Base-by-base conservation (phyloP, 257 asterid genomes). In the Ballota nigra region DNA sequence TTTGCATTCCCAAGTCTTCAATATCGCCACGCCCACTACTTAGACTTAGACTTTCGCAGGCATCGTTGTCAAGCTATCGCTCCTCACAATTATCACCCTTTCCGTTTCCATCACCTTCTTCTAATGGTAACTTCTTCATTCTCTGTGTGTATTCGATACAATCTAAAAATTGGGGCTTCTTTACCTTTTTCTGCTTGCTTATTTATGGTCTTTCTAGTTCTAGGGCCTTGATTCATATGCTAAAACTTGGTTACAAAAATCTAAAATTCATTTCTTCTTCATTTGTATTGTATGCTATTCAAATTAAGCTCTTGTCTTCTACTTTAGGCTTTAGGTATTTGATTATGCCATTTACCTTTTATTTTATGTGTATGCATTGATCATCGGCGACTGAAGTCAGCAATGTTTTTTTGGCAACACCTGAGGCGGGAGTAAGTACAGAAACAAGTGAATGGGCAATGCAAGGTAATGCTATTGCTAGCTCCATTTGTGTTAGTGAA, bases 401-500 rank as follows among this genome's bases (percentile, higher is more conserved):
- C 28, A 83, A 79, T 74, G 80, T 68, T 60, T 65, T 76, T 78
- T 79, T 78, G 58, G 94, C 98, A 34, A 81, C 96, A 18, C 86
- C 95, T 58, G 96, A 91, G 74, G 86, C 59, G 10, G 93, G 85
- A 76, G 81, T 84, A 19, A 85, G 84, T 77, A 36, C 87, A 24
- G 94, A 86, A 78, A 80, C 89, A 57, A 84, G 83, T 70, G 96
- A 93, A 84, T 93, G 97, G 98, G 96, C 88, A 49, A 79, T 91
- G 86, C 98, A 91, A 89, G 98, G 98, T 89, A 76, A 28, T 28
- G 65, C n/a, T n/a, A n/a, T n/a, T n/a, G n/a, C n/a, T n/a, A n/a
- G n/a, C 52, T 26, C 40, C 23, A 5, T 3, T 53, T 18, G 58
- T 62, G 66, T 71, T 31, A 18, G n/a, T 63, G 52, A n/a, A 52